Base-by-base conservation (phyloP, 228 moss, liverwort and hornwort species). In the Sphagnum fallax region DNA sequence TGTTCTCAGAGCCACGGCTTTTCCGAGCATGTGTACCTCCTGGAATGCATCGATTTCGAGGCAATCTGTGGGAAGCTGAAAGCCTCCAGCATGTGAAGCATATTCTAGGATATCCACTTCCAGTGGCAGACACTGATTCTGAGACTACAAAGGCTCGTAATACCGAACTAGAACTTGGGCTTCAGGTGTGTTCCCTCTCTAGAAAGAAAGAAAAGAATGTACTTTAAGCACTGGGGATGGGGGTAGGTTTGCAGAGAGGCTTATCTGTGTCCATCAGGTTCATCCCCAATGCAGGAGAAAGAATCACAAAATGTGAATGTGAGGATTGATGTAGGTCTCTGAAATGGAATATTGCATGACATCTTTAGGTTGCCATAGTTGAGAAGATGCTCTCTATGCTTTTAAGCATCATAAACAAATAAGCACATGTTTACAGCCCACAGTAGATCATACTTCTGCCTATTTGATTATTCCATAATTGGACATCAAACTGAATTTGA, bases 21-120 rank as follows among this genome's bases (percentile, higher is more conserved):
- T 98, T 93, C 64, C 82, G 98, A 78, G 89, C 94, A 48, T 98
- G 98, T 79, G 98, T 98, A 68, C 98, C 98, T 69, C 89, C 98
- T 71, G 94, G 98, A 71, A 53, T 98, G 75, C 98, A 98, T 71
- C 90, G 94, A 9, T 98, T 98, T 74, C 87, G 92, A 64, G 81
- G 87, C 70, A 94, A 86, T 74, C 64, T 76, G 16, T 98, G 92
- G 94, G 98, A 98, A 72, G 14, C 79, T 10, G 82, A 86, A 70
- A 89, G 83, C 73, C 75, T 98, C 55, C 84, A 80, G 47, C 58
- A 66, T 74, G 92, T 94, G 16, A 76, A 67, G 79, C 71, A 74
- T 71, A 48, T 57, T 32, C 68, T 98, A 60, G 79, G 77, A 64
- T 98, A 94, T 74, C 98, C 98, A 13, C 90, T 78, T 65, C 47